Conservation (phyloP, 768 basidiomycete species). For the Xerocomellus intermedius region DNA sequence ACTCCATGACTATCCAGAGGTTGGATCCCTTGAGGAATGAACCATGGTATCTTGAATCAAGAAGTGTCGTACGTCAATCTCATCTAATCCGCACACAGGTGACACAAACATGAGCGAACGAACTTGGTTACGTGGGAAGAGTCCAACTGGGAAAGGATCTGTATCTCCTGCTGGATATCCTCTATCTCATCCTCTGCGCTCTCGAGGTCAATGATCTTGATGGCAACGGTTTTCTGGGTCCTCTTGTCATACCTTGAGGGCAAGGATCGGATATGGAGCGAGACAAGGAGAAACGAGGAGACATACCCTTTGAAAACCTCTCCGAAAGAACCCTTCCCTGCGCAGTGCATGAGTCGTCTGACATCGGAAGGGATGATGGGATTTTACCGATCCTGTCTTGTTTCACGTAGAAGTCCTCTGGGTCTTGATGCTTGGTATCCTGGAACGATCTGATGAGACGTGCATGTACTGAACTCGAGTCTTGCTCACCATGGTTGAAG, state of each 20-base stretch:
- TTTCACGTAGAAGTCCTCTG: slow-evolving; percentile 95
- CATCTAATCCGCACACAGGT: slow-evolving; percentile 30
- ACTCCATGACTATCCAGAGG: slow-evolving; percentile 99
- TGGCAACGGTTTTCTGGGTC: slow-evolving; percentile 95
- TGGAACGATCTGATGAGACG: slow-evolving; percentile 28
- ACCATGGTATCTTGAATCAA: slow-evolving; percentile 78
- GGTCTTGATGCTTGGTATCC: slow-evolving; percentile 79
- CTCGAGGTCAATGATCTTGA: slow-evolving; percentile 99
- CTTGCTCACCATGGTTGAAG: slow-evolving; percentile 21
- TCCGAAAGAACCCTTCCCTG: slow-evolving; percentile 98
- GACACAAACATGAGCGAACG: slow-evolving; percentile 36
- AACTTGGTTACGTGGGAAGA: slow-evolving; percentile 95
- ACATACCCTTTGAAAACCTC: slow-evolving; percentile 97
- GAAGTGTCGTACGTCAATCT: slow-evolving; percentile 31
- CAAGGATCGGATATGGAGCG: slow-evolving; percentile 1
- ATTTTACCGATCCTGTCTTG: slow-evolving; percentile 92
- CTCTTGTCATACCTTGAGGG: slow-evolving; percentile 84
- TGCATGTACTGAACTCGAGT: background rate
- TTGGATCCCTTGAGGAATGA: slow-evolving; percentile 94
- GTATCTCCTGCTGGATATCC: slow-evolving; percentile 98
- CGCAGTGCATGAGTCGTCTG: slow-evolving; percentile 15
- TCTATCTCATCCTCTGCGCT: slow-evolving; percentile 99
- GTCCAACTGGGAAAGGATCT: slow-evolving; percentile 94
- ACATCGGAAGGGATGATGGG: slow-evolving; percentile 6
- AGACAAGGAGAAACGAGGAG: slow-evolving; percentile 5